Base-by-base conservation (phyloP, 768 basidiomycete species). In the Suillus fuscotomentosus region DNA sequence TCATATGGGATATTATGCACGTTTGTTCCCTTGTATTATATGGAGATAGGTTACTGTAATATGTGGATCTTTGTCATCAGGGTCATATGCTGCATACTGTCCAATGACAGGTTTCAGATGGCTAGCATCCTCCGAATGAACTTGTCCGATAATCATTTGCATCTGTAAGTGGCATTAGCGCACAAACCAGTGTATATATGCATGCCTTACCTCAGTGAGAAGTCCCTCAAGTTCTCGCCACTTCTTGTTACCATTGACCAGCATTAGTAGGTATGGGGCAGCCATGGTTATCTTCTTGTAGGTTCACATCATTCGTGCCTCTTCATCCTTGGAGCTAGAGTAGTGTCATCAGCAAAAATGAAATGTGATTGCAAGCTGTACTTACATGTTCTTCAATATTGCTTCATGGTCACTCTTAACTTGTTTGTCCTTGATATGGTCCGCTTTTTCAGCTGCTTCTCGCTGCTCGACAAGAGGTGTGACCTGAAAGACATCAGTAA, bases 41-140 rank as follows among this genome's bases (percentile, higher is more conserved):
- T n/a, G n/a, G n/a, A n/a, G n/a, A n/a, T n/a, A n/a, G n/a, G n/a
- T n/a, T n/a, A n/a, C n/a, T n/a, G n/a, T n/a, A n/a, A n/a, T n/a
- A n/a, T n/a, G n/a, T n/a, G n/a, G 22, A 3, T 48, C 5, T 20
- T 56, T 22, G 6, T 7, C n/a, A 2, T 10, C 14, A 5, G 62
- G 65, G 22, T 66, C 41, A 2, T 42, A 42, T 4, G 59, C 56
- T 22, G 57, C 53, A 24, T 66, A 66, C 20, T 10, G 7, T 11
- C 31, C 24, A 2, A 63, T 38, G 24, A 39, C 20, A 1, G 56
- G 31, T 24, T 45, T 51, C 24, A 66, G 50, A 17, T 54, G 20
- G n/a, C 27, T 27, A 4, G 56, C 3, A 39, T 66, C 65, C 15
- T 54, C 47, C 1, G 41, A 20, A 14, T 50, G 22, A 4, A 62